A percentile compares a stretch with the other conserved stretches of the same genome.
Conservation (phyloP, 2,329 filamentous ascomycete genomes). For the Paecilomyces formosus region DNA sequence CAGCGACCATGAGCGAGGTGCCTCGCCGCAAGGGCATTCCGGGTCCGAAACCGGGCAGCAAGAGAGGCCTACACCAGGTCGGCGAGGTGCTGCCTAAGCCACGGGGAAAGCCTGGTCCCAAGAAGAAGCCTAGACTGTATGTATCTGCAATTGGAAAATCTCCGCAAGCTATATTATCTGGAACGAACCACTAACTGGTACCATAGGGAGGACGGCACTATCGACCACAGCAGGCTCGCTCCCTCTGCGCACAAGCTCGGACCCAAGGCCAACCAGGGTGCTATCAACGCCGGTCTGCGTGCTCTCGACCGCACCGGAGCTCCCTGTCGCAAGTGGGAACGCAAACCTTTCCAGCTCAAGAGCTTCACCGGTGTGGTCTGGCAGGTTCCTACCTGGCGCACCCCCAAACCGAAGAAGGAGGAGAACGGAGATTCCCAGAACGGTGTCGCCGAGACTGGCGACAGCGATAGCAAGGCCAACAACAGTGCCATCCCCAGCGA, state of each 20-base stretch:
- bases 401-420: conserved; percentile 31
- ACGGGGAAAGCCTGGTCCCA: conserved; percentile 83
- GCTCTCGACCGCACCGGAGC: conserved; percentile 88
- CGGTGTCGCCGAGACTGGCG: not conserved
- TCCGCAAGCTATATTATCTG: not conserved
- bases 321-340: conserved; percentile 86
- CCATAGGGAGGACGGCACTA: conserved; percentile 43
- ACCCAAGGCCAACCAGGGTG: conserved; percentile 92
- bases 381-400: conserved; percentile 76
- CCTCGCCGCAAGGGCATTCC: conserved; percentile 71
- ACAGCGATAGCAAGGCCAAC: conserved; percentile 49
- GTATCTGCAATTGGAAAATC: conserved; percentile 31
- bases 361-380: conserved; percentile 85
- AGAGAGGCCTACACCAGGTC: conserved; percentile 47
- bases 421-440: conserved; percentile 49
- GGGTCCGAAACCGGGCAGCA: conserved; percentile 57
- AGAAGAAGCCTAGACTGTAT: conserved; percentile 93
- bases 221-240: conserved; percentile 32
- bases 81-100: conserved; percentile 60
- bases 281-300: conserved; percentile 92
- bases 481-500: conserved; percentile 54
- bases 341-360: conserved; percentile 75
- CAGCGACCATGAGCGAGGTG: conserved; percentile 35
- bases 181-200: conserved; percentile 4
- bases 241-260: conserved; percentile 69